A percentile compares a stretch with the other conserved stretches of the same genome.
Conservation (phyloP, 1,284 basidiomycete genomes). For the Lentinula novae-zelandiae region DNA sequence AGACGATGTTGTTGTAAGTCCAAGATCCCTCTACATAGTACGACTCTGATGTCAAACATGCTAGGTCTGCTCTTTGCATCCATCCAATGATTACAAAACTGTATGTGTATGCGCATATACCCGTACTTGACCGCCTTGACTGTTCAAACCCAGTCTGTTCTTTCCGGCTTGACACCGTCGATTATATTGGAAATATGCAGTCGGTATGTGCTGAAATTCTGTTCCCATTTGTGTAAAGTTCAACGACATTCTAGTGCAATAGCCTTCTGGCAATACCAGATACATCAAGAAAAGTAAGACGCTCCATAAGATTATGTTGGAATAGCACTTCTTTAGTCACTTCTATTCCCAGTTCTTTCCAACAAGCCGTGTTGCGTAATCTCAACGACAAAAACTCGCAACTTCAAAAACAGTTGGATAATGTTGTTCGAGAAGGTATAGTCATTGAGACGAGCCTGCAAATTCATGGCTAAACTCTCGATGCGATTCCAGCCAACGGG, state of each 20-base stretch:
- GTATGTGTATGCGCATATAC: conserved; percentile 36
- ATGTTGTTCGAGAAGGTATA: conserved; percentile 73
- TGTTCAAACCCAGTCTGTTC: conserved; percentile 57
- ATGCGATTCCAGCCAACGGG: conserved; percentile 53
- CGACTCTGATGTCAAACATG: conserved; percentile 11
- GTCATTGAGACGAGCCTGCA: background rate
- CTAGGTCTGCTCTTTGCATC: conserved; percentile 74
- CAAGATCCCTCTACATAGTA: background rate
- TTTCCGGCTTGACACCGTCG: conserved; percentile 72
- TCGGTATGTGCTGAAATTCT: conserved; percentile 40
- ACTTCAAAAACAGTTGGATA: conserved; percentile 77
- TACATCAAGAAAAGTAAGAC: conserved; percentile 74
- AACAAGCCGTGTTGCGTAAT: conserved; percentile 74
- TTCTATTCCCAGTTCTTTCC: conserved; percentile 56
- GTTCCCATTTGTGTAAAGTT: background rate
- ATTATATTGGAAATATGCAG: conserved; percentile 76
- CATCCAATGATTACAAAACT: conserved; percentile 85
- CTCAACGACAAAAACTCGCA: conserved; percentile 77
- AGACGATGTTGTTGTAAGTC: conserved; percentile 75
- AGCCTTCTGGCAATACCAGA: conserved; percentile 86
- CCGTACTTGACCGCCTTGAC: conserved; percentile 15
- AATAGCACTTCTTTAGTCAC: background rate
- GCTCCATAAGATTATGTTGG: background rate
- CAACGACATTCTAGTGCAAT: conserved; percentile 48
- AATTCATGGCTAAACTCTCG: conserved; percentile 2